Base-by-base conservation (phyloP, 2,329 filamentous ascomycete species). In the Stagonosporopsis vannaccii region DNA sequence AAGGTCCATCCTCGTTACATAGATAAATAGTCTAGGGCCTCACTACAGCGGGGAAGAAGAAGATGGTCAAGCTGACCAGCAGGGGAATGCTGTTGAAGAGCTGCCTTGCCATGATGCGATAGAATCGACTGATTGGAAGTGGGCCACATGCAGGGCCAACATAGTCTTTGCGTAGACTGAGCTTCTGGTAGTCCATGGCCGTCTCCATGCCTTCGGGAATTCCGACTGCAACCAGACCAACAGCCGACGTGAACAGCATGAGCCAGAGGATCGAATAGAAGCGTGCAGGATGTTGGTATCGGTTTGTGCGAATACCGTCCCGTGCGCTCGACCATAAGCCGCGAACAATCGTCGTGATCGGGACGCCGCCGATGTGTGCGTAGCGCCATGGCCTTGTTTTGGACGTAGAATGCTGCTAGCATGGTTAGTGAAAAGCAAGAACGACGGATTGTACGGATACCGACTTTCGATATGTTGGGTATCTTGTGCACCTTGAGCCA, bases 41-140 rank as follows among this genome's bases (percentile, higher is more conserved):
- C 17, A 51, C 48, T 15, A 56, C n/a, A 12, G 53, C 53, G 2
- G 53, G 53, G 43, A 56, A 56, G 42, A 56, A 50, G 47, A 56
- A 56, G 37, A 56, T 56, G 47, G 53, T 51, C 42, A 51, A n/a
- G 2, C 47, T 47, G 12, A 51, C 42, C 42, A 56, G 20, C 12
- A 56, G 19, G 2, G 53, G 47, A 15, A 51, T 25, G 25, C 47
- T 45, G 15, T 11, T 32, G 25, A 44, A 12, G 1, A 45, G n/a
- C 13, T 22, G 9, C 48, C 53, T 56, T 9, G 15, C 36, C 42
- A 51, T 19, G 20, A 56, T 39, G 19, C 53, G 42, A 25, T 47
- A 56, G 37, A 50, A 51, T 4, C 47, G 53, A 33, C 7, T 37
- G 5, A 2, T 17, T n/a, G 22, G 17, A 12, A 43, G 25, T 5